Conservation (phyloP, 768 basidiomycete species). For the Hygrocybe coccinea region DNA sequence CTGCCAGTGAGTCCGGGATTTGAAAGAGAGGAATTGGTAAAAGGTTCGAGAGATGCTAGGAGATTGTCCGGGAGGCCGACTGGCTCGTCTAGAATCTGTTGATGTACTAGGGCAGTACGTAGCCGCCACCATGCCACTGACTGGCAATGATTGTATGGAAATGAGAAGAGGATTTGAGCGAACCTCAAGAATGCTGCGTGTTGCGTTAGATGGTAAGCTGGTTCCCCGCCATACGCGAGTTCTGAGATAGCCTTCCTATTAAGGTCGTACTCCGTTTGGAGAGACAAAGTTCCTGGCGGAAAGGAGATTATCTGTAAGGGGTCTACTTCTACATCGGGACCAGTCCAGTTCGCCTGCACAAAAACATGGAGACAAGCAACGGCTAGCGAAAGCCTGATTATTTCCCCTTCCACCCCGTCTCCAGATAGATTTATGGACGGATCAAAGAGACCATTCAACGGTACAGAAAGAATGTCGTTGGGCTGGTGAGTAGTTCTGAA, state of each 20-base stretch:
- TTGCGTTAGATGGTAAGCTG: slow-evolving; percentile 86
- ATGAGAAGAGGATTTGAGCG: slow-evolving; percentile 62
- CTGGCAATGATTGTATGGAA: slow-evolving; percentile 43
- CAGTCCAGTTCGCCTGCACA: slow-evolving; percentile 94
- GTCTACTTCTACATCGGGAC: slow-evolving; percentile 70
- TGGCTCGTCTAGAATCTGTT: slow-evolving; percentile 80
- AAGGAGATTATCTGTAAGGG: slow-evolving; percentile 39
- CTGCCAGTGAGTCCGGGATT: slow-evolving; percentile 65
- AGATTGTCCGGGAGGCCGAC: slow-evolving; percentile 50
- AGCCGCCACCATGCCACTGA: slow-evolving; percentile 79
- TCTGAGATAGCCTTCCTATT: slow-evolving; percentile 65
- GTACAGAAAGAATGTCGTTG: slow-evolving; percentile 19
- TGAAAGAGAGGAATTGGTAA: slow-evolving; percentile 36
- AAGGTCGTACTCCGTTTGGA: slow-evolving; percentile 45
- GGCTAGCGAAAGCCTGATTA: slow-evolving; percentile 57
- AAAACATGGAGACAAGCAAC: slow-evolving; percentile 85
- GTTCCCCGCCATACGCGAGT: slow-evolving; percentile 84
- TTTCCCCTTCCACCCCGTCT: slow-evolving; percentile 44
- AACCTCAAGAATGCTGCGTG: slow-evolving; percentile 67
- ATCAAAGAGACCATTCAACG: slow-evolving; percentile 38
- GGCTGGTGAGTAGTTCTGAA: slow-evolving; percentile 30
- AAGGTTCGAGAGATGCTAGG: slow-evolving; percentile 37
- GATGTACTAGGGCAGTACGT: slow-evolving; percentile 66
- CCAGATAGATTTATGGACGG: slow-evolving; percentile 16
- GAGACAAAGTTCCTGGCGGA: slow-evolving; percentile 20